Conservation (phyloP, 1,284 basidiomycete species). For the Mycosarcoma maydis region DNA sequence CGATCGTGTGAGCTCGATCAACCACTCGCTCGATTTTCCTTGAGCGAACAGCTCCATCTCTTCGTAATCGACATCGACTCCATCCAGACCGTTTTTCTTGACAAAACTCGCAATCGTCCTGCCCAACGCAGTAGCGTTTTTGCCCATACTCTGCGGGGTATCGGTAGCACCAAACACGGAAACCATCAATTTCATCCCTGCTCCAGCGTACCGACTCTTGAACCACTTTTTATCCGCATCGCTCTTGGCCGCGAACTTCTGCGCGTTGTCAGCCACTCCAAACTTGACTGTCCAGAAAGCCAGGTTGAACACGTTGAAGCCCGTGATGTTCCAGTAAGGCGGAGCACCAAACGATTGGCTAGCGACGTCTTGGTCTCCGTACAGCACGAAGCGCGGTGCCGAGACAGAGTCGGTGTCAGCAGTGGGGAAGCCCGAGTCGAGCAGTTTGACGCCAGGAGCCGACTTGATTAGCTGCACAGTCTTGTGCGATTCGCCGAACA, state of each 20-base stretch:
- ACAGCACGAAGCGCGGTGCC: conserved; percentile 41
- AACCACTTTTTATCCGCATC: conserved; percentile 50
- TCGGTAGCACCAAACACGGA: conserved; percentile 70
- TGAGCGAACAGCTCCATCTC: conserved; percentile 66
- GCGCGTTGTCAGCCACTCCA: conserved; percentile 65
- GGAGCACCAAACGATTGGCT: conserved; percentile 44
- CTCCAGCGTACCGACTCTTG: conserved; percentile 68
- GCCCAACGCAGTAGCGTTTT: conserved; percentile 29
- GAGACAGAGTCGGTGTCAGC: conserved; percentile 37
- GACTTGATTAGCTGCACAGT: conserved; percentile 30
- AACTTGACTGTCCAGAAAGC: conserved; percentile 69
- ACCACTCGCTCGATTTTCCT: conserved; percentile 33
- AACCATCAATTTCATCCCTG: conserved; percentile 68
- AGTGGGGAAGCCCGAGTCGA: conserved; percentile 40
- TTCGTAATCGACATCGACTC: conserved; percentile 74
- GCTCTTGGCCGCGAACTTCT: conserved; percentile 45
- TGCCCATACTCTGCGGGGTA: conserved; percentile 68
- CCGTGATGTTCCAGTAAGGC: conserved; percentile 40
- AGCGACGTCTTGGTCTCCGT: conserved; percentile 39
- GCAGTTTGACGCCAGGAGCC: conserved; percentile 26
- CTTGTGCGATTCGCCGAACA: conserved; percentile 24
- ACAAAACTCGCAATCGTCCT: conserved; percentile 66
- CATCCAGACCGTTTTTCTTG: conserved; percentile 71
- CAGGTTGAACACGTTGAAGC: conserved; percentile 69
- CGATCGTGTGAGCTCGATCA: conserved; percentile 69